phyloP scores from a whole-genome alignment of 2,329 filamentous ascomycete genomes.

The Aureobasidium zeae region DNA sequence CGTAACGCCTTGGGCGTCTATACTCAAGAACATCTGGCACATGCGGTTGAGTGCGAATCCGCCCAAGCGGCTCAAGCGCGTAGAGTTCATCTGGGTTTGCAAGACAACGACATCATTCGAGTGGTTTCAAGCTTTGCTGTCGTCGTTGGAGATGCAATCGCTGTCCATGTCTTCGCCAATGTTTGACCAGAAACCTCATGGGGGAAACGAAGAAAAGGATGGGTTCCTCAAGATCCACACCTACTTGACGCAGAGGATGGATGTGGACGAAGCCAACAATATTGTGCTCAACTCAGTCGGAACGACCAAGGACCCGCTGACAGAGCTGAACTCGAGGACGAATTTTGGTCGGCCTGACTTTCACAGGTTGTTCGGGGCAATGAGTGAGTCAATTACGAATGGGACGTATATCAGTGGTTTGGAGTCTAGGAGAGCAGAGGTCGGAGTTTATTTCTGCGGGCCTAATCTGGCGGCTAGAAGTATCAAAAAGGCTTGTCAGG shows the following conservation, averaged over 20 bases:
- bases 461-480: conserved; percentile 70
- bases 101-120: conserved; percentile 93
- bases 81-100: conserved; percentile 99
- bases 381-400: conserved; percentile 81
- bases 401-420: conserved; percentile 77
- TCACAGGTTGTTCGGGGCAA: conserved; percentile 63
- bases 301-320: conserved; percentile 77
- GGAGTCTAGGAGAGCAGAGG: conserved; percentile 64
- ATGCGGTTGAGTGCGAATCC: conserved; percentile 83
- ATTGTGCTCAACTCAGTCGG: conserved; percentile 95
- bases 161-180: conserved; percentile 43
- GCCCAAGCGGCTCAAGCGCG: conserved; percentile 76
- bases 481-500: conserved; percentile 72
- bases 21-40: conserved; percentile 97
- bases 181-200: conserved; percentile 51
- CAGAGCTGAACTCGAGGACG: conserved; percentile 78
- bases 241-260: conserved; percentile 88
- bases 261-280: conserved; percentile 87
- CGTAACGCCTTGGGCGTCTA: conserved; percentile 77
- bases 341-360: conserved; percentile 96
- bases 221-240: conserved; percentile 98
- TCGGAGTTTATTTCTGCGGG: conserved; percentile 97
- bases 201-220: conserved; percentile 52
- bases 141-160: conserved; percentile 81
- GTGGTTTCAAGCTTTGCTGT: conserved; percentile 94